Evolutionary conservation across 2,329 filamentous ascomycete genomes (phyloP), one percentile per base, ranked within the genome.

Genomic region (Exophiala alcalophila): DNA sequence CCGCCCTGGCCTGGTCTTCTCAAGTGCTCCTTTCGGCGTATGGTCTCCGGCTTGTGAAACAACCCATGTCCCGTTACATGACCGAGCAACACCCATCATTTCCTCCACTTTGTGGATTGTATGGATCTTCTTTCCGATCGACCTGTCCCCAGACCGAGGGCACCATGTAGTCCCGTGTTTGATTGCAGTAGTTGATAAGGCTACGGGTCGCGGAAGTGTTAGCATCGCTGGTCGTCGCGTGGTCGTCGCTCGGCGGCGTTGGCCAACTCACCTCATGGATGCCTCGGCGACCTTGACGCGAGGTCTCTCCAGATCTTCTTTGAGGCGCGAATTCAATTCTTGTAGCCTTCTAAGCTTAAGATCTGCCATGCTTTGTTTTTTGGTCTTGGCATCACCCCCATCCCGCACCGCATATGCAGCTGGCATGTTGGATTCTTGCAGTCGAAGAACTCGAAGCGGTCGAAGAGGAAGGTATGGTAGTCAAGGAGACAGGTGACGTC

Each of bases 351-450:
- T 84, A 61, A 97, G 81, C 78, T 98, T 98, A 55, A 98, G 80
- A 67, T 98, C 92, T 58, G 91, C 91, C 87, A 98, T 97, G 65
- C 88, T 95, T 73, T 97, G 92, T 77, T 96, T 96, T 75, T 94
- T 97, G 74, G 90, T 94, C 77, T 78, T 81, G 45, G 61, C 72
- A 62, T 81, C 78, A 57, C 78, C 78, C 55, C 77, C 80, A 48
- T 75, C 75, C 65, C 80, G 78, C 58, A 81, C 73, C 64, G 83
- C 80, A 68, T 83, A 84, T 46, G 78, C 73, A 52, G 76, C 64
- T 59, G 78, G 73, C 76, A 80, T 81, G 55, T 58, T 66, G 61
- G 50, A 44, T 51, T 40, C 38, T 50, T 43, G 42, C 44, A 37
- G 18, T 33, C 6, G 20, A 33, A 40, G 26, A 43, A 34, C 4